Conservation (phyloP, 2,329 filamentous ascomycete genomes). For the Myriangium duriaei region DNA sequence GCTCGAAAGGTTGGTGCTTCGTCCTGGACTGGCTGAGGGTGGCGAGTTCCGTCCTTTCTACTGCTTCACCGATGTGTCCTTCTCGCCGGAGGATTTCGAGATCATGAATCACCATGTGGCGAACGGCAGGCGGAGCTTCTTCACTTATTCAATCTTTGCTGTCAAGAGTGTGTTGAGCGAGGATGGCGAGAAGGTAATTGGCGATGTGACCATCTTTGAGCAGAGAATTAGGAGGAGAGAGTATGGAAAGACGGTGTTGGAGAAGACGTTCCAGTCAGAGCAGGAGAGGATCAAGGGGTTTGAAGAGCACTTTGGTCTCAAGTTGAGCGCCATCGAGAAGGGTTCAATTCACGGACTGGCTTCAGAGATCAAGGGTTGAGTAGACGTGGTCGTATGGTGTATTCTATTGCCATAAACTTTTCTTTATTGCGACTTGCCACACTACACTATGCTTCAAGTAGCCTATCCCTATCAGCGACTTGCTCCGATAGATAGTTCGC, state of each 20-base stretch:
- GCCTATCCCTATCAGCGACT: too few relatives aligned
- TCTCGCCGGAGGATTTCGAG: slow-evolving; percentile 47
- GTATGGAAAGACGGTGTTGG: slow-evolving; percentile 28
- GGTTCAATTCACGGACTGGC: slow-evolving; percentile 22
- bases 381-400: too few relatives aligned
- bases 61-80: slow-evolving; percentile 54
- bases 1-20: slow-evolving; percentile 23
- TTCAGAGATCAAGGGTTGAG: slow-evolving; percentile 7
- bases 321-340: slow-evolving; percentile 25
- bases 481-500: too few relatives aligned
- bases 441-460: too few relatives aligned
- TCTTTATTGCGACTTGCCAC: too few relatives aligned
- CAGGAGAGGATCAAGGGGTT: slow-evolving; percentile 32
- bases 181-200: slow-evolving; percentile 21
- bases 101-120: slow-evolving; percentile 48
- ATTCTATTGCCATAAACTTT: too few relatives aligned
- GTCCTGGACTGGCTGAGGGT: slow-evolving; percentile 16
- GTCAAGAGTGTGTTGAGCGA: slow-evolving; percentile 40
- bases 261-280: slow-evolving; percentile 29
- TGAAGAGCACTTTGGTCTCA: slow-evolving; percentile 33
- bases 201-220: slow-evolving; percentile 30
- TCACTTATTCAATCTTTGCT: slow-evolving; percentile 42
- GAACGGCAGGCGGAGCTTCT: slow-evolving; percentile 37
- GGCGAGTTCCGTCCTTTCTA: slow-evolving; percentile 49
- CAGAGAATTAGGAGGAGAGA: slow-evolving; percentile 34